phyloP scores from a whole-genome alignment of 2,329 filamentous ascomycete species.

The Penicillium sp. region DNA sequence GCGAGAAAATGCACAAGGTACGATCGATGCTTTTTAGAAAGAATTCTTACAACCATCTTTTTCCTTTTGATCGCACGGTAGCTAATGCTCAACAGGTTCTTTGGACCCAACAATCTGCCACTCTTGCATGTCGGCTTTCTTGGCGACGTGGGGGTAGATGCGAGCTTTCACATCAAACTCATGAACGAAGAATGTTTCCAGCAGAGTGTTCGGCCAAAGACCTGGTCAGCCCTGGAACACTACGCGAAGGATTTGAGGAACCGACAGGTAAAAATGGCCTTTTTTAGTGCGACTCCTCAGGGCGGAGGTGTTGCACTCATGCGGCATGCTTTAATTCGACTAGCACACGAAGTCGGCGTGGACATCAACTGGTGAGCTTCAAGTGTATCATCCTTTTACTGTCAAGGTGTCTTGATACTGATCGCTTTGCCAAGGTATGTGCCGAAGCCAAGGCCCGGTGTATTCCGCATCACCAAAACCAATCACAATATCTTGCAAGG shows the following conservation, averaged over 20 bases:
- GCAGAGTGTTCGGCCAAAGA: too few species aligned
- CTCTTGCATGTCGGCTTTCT: conserved; percentile 60
- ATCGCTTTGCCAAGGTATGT: conserved; percentile 49
- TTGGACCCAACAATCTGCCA: conserved; percentile 68
- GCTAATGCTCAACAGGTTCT: conserved; percentile 50
- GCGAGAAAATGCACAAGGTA: conserved; percentile 71
- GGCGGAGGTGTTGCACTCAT: conserved; percentile 73
- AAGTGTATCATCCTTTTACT: conserved; percentile 15
- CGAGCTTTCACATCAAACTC: conserved; percentile 55
- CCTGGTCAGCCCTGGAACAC: conserved; percentile 54
- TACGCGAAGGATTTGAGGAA: conserved; percentile 53
- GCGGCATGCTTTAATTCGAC: conserved; percentile 70
- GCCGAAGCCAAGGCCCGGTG: conserved; percentile 70
- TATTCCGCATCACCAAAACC: conserved; percentile 78
- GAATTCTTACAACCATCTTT: background rate
- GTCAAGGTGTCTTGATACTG: too few species aligned
- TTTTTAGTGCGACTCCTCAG: conserved; percentile 74
- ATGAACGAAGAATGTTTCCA: conserved; percentile 47
- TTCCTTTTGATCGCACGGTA: background rate
- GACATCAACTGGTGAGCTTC: conserved; percentile 66
- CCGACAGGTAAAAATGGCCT: conserved; percentile 65
- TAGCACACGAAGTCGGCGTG: conserved; percentile 62
- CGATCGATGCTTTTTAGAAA: background rate
- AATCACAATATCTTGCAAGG: conserved; percentile 83
- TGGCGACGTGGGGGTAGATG: conserved; percentile 67